Evolutionary conservation across 768 basidiomycete species (phyloP).

Genomic region (Coprinopsis strossmayeri): DNA sequence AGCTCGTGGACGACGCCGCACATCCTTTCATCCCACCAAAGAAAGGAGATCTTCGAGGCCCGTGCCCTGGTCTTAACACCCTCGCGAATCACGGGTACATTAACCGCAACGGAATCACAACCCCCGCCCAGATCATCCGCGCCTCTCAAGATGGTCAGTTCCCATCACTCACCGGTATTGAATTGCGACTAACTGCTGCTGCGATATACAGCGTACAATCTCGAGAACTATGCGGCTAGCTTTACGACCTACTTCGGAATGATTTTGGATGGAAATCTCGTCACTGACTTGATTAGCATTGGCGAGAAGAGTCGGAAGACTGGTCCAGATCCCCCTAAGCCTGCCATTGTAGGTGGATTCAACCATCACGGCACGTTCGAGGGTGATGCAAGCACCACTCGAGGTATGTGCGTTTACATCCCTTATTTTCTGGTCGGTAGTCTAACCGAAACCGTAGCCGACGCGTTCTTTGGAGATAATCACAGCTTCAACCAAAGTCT

Average conservation of each 20-base stretch:
- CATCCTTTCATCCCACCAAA: constrained; percentile 13
- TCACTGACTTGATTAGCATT: constrained; percentile 14
- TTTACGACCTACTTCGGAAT: constrained; percentile 15
- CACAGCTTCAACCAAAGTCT: constrained; percentile 18
- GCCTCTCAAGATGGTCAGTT: constrained; percentile 8
- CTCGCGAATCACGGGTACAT: constrained; percentile 16
- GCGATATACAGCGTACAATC: constrained; percentile 13
- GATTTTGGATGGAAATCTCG: constrained; percentile 13
- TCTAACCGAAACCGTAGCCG: constrained; percentile 4
- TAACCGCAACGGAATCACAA: constrained; percentile 10
- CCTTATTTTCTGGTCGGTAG: too few species aligned
- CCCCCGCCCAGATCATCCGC: constrained; percentile 11
- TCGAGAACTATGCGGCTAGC: constrained; percentile 10
- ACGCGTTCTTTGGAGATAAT: constrained; percentile 16
- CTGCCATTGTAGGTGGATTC: constrained; percentile 15
- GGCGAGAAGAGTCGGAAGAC: constrained; percentile 12
- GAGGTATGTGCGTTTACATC: too few species aligned
- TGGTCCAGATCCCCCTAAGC: constrained; percentile 11
- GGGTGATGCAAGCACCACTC: constrained; percentile 15
- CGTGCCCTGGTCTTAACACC: constrained; percentile 16
- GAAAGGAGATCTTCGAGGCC: constrained; percentile 13
- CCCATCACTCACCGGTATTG: background rate
- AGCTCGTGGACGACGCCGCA: constrained; percentile 15
- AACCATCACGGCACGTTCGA: constrained; percentile 15
- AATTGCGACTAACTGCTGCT: background rate